Evolutionary conservation across 164 flowering plant genomes (phyloP).

Genomic region (Tetrastigma voinierianum): DNA sequence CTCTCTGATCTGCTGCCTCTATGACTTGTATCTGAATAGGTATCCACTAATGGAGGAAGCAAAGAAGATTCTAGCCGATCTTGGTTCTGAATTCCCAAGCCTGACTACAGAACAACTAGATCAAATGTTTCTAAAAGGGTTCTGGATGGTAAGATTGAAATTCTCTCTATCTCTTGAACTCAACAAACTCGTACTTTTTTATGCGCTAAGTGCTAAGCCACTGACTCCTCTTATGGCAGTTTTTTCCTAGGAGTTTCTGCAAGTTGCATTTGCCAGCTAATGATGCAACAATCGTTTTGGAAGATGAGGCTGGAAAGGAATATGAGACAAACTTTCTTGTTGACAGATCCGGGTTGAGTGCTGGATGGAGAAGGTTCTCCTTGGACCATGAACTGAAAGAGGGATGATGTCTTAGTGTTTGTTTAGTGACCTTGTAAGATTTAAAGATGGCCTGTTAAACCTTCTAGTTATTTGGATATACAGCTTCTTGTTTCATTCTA

Average conservation of each 20-base stretch:
- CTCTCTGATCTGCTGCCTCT: neutral
- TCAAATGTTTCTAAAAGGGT: slow-evolving; percentile 41
- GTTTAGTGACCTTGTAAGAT: slow-evolving; percentile 29
- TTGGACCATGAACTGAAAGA: slow-evolving; percentile 26
- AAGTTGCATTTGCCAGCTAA: slow-evolving; percentile 27
- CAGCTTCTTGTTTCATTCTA: neutral
- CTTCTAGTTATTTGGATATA: neutral
- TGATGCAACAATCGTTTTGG: slow-evolving; percentile 26
- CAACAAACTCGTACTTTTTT: no score
- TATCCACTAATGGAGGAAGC: slow-evolving; percentile 28
- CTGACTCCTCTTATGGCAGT: slow-evolving; percentile 14
- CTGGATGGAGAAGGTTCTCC: slow-evolving; percentile 55
- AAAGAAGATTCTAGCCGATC: slow-evolving; percentile 29
- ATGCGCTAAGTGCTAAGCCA: no score
- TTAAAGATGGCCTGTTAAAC: slow-evolving; percentile 34
- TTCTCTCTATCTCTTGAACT: slow-evolving; percentile 5
- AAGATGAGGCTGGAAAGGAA: slow-evolving; percentile 31
- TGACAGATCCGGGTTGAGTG: slow-evolving; percentile 38
- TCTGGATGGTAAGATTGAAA: slow-evolving; percentile 35
- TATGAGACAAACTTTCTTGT: slow-evolving; percentile 28
- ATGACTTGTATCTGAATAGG: neutral
- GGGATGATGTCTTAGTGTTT: slow-evolving; percentile 46
- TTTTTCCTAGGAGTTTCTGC: slow-evolving; percentile 32
- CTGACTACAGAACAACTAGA: slow-evolving; percentile 25
- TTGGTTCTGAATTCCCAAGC: slow-evolving; percentile 30